Percentiles rank a stretch among this genome's conserved stretches.
Evolutionary conservation across 768 basidiomycete species (phyloP).

Genomic region (Grammothele lineata): DNA sequence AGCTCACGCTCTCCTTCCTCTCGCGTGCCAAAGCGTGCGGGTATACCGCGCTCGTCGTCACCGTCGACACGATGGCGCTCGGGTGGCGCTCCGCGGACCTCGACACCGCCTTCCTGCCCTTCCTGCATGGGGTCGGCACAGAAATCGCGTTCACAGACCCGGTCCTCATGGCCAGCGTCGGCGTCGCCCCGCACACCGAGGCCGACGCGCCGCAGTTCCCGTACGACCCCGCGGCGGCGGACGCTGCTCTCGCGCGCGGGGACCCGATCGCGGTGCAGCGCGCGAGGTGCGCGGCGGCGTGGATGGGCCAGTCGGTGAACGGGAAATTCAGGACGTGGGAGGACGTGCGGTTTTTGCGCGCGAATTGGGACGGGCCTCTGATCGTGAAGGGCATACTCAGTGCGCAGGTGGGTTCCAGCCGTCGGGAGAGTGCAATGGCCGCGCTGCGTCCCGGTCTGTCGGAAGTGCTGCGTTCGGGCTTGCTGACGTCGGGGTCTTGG

Average conservation of each 20-base stretch:
- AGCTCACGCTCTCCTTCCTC: constrained; percentile 61
- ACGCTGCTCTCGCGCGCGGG: constrained; percentile 39
- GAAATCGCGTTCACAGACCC: constrained; percentile 74
- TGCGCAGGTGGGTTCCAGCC: too few relatives aligned
- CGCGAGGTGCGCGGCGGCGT: constrained; percentile 51
- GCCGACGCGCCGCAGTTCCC: constrained; percentile 48
- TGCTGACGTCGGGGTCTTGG: too few relatives aligned
- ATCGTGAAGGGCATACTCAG: constrained; percentile 86
- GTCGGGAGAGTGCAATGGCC: too few relatives aligned
- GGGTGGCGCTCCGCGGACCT: constrained; percentile 81
- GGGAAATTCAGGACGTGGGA: constrained; percentile 68
- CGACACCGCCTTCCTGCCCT: constrained; percentile 59
- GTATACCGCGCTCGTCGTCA: constrained; percentile 69
- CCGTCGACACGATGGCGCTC: constrained; percentile 67
- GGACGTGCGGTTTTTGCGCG: constrained; percentile 60
- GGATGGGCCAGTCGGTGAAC: constrained; percentile 59
- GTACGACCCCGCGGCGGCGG: constrained; percentile 46
- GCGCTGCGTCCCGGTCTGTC: too few relatives aligned
- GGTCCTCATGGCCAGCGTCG: constrained; percentile 63
- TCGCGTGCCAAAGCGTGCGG: constrained; percentile 61
- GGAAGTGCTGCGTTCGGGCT: too few relatives aligned
- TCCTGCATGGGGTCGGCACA: constrained; percentile 59
- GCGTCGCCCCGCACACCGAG: constrained; percentile 40
- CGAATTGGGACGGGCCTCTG: constrained; percentile 76
- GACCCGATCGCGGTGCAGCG: constrained; percentile 40